Evolutionary conservation across 352 stramenopile species (phyloP).

Genomic region (Globisporangium paroecandrum): DNA sequence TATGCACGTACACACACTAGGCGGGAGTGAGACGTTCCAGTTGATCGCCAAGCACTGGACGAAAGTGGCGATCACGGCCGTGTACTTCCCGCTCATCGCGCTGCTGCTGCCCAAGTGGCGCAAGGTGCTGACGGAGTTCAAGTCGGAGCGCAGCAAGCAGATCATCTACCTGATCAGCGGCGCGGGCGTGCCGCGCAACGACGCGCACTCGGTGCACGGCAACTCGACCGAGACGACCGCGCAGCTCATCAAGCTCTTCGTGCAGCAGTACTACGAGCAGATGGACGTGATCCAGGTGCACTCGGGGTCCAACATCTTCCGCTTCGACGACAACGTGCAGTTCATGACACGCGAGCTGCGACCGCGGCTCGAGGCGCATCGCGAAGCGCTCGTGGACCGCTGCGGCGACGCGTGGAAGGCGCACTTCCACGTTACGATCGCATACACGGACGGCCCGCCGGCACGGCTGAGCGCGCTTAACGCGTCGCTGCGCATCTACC

Average conservation of each 20-base stretch:
- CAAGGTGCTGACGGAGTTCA: constrained; percentile 71
- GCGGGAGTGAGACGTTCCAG: constrained; percentile 50
- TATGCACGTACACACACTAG: neutral
- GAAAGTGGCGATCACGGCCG: constrained; percentile 67
- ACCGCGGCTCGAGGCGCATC: constrained; percentile 92
- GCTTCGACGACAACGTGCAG: constrained; percentile 95
- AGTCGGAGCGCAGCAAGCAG: constrained; percentile 80
- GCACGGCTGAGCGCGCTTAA: constrained; percentile 96
- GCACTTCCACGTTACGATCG: constrained; percentile 95
- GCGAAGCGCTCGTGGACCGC: constrained; percentile 89
- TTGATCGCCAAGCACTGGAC: constrained; percentile 67
- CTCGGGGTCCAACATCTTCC: constrained; percentile 95
- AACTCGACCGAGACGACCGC: constrained; percentile 96
- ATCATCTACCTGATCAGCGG: constrained; percentile 96
- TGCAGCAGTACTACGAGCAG: constrained; percentile 89
- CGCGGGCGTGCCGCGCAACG: constrained; percentile 94
- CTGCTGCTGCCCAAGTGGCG: constrained; percentile 93
- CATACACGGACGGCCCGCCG: constrained; percentile 95
- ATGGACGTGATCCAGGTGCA: constrained; percentile 94
- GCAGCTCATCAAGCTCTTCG: constrained; percentile 91
- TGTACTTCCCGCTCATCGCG: constrained; percentile 96
- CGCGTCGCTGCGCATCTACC: constrained; percentile 92
- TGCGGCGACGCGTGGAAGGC: constrained; percentile 92
- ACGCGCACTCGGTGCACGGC: constrained; percentile 83
- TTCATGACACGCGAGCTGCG: constrained; percentile 96